Evolutionary conservation across 208 protist genomes (phyloP).

Genomic region (Porcisia hertigi): DNA sequence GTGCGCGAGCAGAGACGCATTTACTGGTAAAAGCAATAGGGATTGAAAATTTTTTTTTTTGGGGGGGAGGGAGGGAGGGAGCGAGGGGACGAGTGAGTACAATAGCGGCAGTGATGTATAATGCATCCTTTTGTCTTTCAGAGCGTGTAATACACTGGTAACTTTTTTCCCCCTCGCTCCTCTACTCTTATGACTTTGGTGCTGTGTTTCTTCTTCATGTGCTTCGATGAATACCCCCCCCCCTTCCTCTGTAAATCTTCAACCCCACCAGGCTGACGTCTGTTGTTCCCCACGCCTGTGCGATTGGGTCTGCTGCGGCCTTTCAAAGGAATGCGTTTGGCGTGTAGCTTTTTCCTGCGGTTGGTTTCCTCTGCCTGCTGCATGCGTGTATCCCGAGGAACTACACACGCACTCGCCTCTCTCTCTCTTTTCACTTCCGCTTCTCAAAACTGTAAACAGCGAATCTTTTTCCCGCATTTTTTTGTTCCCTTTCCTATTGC

Average conservation of each 20-base stretch:
- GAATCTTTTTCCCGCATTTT: not conserved
- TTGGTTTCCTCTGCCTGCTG: too few species aligned
- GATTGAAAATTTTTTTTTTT: too few species aligned
- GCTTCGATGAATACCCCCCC: not conserved
- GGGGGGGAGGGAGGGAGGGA: too few species aligned
- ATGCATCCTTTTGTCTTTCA: not conserved
- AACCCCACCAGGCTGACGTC: not conserved
- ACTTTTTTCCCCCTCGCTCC: not conserved
- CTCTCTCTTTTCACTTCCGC: not conserved
- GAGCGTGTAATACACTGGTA: not conserved
- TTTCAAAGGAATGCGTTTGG: too few species aligned
- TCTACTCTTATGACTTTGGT: not conserved
- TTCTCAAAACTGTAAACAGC: not conserved
- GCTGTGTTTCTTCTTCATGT: not conserved
- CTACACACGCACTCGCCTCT: not conserved
- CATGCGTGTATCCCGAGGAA: not conserved
- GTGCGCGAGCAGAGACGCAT: too few species aligned
- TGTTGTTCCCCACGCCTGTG: not conserved
- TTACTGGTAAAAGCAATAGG: too few species aligned
- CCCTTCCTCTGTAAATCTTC: too few species aligned
- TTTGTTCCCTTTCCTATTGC: slow-evolving; percentile 10
- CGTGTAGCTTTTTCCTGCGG: too few species aligned
- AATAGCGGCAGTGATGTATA: not conserved
- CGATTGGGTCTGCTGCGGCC: too few species aligned
- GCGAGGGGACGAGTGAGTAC: too few species aligned